phyloP scores from a whole-genome alignment of 371 early-diverging fungal species.

The Syncephalastrum sp. region DNA sequence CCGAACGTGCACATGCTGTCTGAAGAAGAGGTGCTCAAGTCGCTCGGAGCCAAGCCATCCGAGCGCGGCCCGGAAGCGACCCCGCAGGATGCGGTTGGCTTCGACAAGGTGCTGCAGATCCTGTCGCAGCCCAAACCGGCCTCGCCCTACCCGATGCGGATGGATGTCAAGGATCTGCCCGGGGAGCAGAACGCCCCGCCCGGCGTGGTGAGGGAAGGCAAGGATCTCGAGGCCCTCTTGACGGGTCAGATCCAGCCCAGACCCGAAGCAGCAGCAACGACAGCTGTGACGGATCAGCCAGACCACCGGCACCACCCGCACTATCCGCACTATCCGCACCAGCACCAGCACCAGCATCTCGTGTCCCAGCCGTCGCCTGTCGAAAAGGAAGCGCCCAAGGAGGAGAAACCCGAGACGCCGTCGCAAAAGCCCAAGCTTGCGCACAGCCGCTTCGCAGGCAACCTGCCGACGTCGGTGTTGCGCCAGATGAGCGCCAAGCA shows the following conservation, averaged over 20 bases:
- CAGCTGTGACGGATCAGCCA: no score
- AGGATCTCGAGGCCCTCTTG: no score
- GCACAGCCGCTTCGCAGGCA: conserved; percentile 54
- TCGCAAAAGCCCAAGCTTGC: conserved; percentile 27
- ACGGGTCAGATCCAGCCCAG: no score
- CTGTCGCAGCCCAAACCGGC: conserved; percentile 52
- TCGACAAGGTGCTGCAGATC: conserved; percentile 60
- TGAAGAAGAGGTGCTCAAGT: conserved; percentile 58
- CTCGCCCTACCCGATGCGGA: conserved; percentile 5
- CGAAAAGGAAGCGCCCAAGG: conserved; percentile 9
- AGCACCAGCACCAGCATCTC: background rate
- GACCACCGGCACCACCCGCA: no score
- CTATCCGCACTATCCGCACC: background rate
- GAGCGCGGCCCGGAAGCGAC: conserved; percentile 8
- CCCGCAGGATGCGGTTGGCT: conserved; percentile 51
- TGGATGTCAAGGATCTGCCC: no score
- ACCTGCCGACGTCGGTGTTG: conserved; percentile 66
- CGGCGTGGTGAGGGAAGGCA: no score
- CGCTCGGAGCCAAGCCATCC: conserved; percentile 44
- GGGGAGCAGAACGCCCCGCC: no score
- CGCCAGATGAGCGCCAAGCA: conserved; percentile 65
- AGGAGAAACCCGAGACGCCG: conserved; percentile 3
- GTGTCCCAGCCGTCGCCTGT: background rate
- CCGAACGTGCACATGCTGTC: conserved; percentile 48
- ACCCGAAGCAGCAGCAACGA: no score